These are phyloP conservation scores for Skeletonema menzelii DNA, from an alignment of 108 stramenopile species.

Conservation along the genomic window DNA sequence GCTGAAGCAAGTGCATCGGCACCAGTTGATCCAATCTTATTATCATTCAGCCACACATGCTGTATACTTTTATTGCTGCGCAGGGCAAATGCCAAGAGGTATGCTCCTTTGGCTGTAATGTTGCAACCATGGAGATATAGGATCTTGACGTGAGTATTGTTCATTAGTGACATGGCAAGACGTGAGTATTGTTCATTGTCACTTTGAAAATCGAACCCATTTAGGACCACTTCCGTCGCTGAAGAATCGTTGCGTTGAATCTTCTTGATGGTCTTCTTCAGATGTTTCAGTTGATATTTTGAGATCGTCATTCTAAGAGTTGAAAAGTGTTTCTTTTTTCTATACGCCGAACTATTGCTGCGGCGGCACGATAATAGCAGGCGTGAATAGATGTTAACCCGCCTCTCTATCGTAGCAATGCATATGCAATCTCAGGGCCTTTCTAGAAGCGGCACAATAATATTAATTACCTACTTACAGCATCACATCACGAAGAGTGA, in stretches of 20 bases:
- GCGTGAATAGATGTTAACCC: too few species aligned
- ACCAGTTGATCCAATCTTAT: conserved; percentile 41
- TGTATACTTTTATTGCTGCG: conserved; percentile 27
- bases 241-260: conserved; percentile 20
- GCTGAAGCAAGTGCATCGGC: conserved; percentile 38
- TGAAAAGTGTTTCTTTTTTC: background rate
- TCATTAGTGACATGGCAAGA: conserved; percentile 18
- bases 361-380: too few species aligned
- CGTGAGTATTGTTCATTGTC: too few species aligned
- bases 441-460: too few species aligned
- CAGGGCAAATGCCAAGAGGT: conserved; percentile 32
- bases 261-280: conserved; percentile 19
- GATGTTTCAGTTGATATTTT: conserved; percentile 14
- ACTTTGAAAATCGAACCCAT: conserved; percentile 16
- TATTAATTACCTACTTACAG: too few species aligned
- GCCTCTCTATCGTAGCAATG: too few species aligned
- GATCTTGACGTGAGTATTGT: conserved; percentile 22
- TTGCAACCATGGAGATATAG: conserved; percentile 25
- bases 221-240: conserved; percentile 24
- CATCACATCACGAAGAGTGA: too few species aligned
- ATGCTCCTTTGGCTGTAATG: conserved; percentile 31
- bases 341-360: too few species aligned
- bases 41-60: conserved; percentile 34
- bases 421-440: too few species aligned
- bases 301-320: background rate